These are phyloP conservation scores for Coemansia sp. DNA, from an alignment of 192 early-diverging fungal genomes.

Conservation along the genomic window DNA sequence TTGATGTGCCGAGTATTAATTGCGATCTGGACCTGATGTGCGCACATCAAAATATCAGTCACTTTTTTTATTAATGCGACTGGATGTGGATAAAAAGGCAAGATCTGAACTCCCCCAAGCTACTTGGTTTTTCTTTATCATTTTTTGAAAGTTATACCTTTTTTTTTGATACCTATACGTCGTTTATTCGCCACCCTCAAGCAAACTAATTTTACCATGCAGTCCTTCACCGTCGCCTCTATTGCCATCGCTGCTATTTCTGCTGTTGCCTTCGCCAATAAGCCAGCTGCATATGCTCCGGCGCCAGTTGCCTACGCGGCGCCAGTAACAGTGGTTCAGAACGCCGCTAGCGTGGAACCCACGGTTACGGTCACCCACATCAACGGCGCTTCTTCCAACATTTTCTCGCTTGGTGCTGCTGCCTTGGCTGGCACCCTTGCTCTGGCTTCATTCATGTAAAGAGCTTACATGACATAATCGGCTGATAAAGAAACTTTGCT, in stretches of 20 bases:
- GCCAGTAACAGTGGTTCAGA: conserved; percentile 41
- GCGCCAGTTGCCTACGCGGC: neutral
- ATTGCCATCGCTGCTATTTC: conserved; percentile 32
- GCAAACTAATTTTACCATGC: conserved; percentile 27
- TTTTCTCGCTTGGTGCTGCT: conserved; percentile 32
- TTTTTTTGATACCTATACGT: neutral
- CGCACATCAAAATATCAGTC: neutral
- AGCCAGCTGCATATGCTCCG: neutral
- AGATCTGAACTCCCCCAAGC: neutral
- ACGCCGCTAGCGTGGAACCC: conserved; percentile 34
- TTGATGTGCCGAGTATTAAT: neutral
- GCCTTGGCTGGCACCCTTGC: conserved; percentile 22
- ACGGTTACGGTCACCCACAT: conserved; percentile 45
- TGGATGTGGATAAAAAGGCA: neutral
- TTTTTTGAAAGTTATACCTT: neutral
- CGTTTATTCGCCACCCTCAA: too few species aligned
- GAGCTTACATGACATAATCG: neutral
- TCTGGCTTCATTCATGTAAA: neutral
- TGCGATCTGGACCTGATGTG: neutral
- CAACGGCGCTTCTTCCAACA: conserved; percentile 43
- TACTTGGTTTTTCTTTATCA: neutral
- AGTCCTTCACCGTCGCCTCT: conserved; percentile 30
- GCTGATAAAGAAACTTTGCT: neutral
- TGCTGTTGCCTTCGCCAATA: conserved; percentile 26
- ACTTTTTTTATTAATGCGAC: too few species aligned